Base-by-base conservation (phyloP, 2,329 filamentous ascomycete genomes). In the Neonectria neomacrospora region DNA sequence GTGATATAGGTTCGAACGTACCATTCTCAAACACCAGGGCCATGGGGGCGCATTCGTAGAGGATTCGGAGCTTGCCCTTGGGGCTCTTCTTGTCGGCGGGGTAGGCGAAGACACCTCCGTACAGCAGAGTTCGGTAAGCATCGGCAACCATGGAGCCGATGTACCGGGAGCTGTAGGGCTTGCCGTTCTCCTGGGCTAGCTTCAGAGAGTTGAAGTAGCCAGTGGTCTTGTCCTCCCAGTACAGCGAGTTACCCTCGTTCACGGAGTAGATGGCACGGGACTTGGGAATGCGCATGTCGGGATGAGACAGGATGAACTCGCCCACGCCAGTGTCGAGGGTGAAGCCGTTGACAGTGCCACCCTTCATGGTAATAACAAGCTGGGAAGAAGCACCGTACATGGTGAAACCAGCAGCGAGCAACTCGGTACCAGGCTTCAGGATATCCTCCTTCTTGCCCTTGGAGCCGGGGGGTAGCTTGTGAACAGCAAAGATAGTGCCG, bases 41-140 rank as follows among this genome's bases (percentile, higher is more conserved):
- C 96, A 99, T 99, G 41, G 96, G 96, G 14, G 96, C 96, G 78
- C 96, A 99, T 84, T 99, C 96, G 81, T 99, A 99, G 73, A 99
- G 79, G 71, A 99, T 99, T 69, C 96, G 88, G 71, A 99, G 87
- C 85, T 99, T 99, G 72, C 96, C 96, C 88, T 98, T 99, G 68
- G 94, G 93, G 76, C 91, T 97, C 90, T 99, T 98, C 85, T 94
- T 96, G 77, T 99, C 96, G 14, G 95, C 93, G 0, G 96, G 96
- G 78, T 99, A 99, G 47, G 96, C 96, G 79, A 99, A 99, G 76
- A 99, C 92, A 70, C 96, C 96, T 64, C 96, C 96, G 78, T 99
- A 99, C 61, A 98, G 81, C 68, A 99, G 81, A 14, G 96, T 99
- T 52, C 96, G 90, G 82, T 99, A 99, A 14, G 96, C 96, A 79